A percentile compares a stretch with the other conserved stretches of the same genome.
These are phyloP conservation scores for Microbotryum violaceum DNA, from an alignment of 1,284 basidiomycete species.

Conservation along the genomic window DNA sequence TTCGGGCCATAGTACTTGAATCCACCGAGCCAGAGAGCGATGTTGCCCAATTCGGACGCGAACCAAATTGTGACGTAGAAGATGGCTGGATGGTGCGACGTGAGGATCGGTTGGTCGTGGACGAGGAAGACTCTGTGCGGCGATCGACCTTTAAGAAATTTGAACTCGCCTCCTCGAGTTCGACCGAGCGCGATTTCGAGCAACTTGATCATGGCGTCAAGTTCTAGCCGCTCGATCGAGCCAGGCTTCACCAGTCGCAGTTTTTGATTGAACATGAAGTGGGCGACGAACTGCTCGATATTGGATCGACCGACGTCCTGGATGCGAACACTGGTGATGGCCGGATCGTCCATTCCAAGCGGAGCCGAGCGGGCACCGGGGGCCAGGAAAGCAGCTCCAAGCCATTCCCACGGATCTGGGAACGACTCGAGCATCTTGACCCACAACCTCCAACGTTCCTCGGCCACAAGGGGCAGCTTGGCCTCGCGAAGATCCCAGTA, in stretches of 20 bases:
- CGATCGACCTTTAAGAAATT: slow-evolving; percentile 14
- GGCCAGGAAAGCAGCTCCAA: slow-evolving; percentile 14
- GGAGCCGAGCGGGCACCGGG: slow-evolving; percentile 5
- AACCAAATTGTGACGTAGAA: slow-evolving; percentile 19
- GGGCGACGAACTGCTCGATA: slow-evolving; percentile 23
- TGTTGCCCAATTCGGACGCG: slow-evolving; percentile 1
- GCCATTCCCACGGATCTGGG: slow-evolving; percentile 17
- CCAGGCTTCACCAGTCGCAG: slow-evolving; percentile 11
- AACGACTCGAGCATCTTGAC: slow-evolving; percentile 17
- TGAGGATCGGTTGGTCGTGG: slow-evolving; percentile 6
- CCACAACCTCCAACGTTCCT: slow-evolving; percentile 27
- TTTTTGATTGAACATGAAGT: slow-evolving; percentile 14
- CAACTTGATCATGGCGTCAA: background rate
- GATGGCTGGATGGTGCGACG: slow-evolving; percentile 21
- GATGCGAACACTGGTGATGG: slow-evolving; percentile 9
- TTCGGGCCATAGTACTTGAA: slow-evolving; percentile 24
- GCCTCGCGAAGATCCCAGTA: slow-evolving; percentile 1
- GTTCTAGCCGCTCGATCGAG: background rate
- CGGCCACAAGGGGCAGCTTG: slow-evolving; percentile 4
- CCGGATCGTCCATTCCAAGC: slow-evolving; percentile 16
- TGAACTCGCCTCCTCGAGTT: background rate
- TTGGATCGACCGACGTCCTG: slow-evolving; percentile 26
- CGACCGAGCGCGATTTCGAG: background rate
- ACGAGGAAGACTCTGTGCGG: slow-evolving; percentile 17
- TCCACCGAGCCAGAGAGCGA: slow-evolving; percentile 12